Conservation (phyloP, 441 rosid species). For the Erodium moschatum region DNA sequence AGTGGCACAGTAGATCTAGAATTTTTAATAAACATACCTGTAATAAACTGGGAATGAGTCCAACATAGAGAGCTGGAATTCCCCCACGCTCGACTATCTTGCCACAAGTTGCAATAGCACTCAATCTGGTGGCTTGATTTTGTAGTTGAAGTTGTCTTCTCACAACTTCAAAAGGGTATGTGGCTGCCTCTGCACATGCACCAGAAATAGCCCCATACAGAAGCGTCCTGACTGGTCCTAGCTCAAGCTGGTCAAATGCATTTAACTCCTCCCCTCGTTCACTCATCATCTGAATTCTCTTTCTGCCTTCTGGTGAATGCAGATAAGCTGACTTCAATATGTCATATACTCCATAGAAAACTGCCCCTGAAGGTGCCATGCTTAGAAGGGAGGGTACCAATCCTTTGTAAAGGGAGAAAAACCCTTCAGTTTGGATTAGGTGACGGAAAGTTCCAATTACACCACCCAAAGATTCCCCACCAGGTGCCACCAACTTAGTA, state of each 20-base stretch:
- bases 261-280: constrained; percentile 48
- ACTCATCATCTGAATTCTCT: constrained; percentile 51
- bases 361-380: constrained; percentile 77
- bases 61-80: constrained; percentile 66
- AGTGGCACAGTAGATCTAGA: neutral
- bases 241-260: constrained; percentile 59
- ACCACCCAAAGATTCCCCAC: constrained; percentile 76
- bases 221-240: constrained; percentile 67
- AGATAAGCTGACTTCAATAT: constrained; percentile 63
- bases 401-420: constrained; percentile 76
- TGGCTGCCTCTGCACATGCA: constrained; percentile 77
- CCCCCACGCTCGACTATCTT: constrained; percentile 62
- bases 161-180: constrained; percentile 75
- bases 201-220: constrained; percentile 70
- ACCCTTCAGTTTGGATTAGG: constrained; percentile 64
- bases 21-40: constrained; percentile 37
- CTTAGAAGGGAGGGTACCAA: constrained; percentile 58
- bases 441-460: constrained; percentile 53
- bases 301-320: constrained; percentile 54
- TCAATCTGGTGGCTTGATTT: constrained; percentile 42
- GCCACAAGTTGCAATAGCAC: constrained; percentile 46
- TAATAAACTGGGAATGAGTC: constrained; percentile 68
- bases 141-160: constrained; percentile 76
- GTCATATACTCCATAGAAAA: constrained; percentile 70
- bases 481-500: constrained; percentile 71